Evolutionary conservation across 176 grass and related monocot genomes (phyloP).

Genomic region (Stipa capillata): DNA sequence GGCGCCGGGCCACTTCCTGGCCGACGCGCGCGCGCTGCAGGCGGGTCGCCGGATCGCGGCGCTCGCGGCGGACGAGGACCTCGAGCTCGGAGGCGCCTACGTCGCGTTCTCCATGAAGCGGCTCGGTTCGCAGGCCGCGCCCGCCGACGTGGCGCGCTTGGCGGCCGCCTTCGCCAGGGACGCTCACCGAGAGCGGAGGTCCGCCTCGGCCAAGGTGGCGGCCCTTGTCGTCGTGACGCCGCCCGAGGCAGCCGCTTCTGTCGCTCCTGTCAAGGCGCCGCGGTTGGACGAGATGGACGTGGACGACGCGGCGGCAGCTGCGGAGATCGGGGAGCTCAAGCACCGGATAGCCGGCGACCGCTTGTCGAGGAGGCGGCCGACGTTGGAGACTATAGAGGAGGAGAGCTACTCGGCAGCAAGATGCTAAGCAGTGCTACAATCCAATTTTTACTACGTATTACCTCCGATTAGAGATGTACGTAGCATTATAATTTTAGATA

Average conservation of each 20-base stretch:
- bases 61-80: constrained; percentile 57
- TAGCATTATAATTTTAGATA: no score
- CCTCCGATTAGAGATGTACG: no score
- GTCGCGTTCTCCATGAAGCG: constrained; percentile 73
- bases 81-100: constrained; percentile 48
- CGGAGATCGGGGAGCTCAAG: constrained; percentile 59
- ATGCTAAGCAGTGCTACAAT: not conserved
- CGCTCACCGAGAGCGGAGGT: constrained; percentile 3
- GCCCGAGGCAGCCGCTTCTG: no score
- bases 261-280: not conserved
- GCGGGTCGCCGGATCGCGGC: constrained; percentile 44
- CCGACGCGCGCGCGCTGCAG: constrained; percentile 30
- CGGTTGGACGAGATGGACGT: constrained; percentile 43
- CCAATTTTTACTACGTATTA: not conserved
- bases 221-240: constrained; percentile 17
- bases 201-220: constrained; percentile 44
- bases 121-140: constrained; percentile 19
- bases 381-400: constrained; percentile 75
- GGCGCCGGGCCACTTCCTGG: constrained; percentile 63
- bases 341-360: constrained; percentile 42
- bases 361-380: constrained; percentile 36
- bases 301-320: constrained; percentile 12
- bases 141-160: constrained; percentile 45
- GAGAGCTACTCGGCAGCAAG: constrained; percentile 29
- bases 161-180: constrained; percentile 43